Base-by-base conservation (phyloP, 148 eudicot species). In the Fallopia convolvulus region DNA sequence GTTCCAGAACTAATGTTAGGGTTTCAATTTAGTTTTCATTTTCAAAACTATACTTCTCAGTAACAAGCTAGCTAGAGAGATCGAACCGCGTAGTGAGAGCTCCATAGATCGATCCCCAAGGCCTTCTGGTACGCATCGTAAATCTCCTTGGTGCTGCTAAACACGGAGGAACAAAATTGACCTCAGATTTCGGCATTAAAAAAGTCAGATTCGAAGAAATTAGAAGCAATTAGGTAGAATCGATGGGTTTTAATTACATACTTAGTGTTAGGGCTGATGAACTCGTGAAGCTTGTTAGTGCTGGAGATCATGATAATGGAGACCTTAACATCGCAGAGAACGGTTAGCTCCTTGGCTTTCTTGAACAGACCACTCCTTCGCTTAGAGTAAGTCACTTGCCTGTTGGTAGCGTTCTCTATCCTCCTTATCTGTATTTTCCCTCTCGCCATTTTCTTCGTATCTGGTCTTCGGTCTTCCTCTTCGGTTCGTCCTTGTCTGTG, bases 301-400 rank as follows among this genome's bases (percentile, higher is more conserved):
- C 86, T 80, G 44, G 98, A 94, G 26, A 94, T 18, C 98, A 94
- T 90, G 75, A 94, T 82, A 75, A 94, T 83, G 46, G 97, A 94
- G 78, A 94, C 92, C 75, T 84, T 83, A 7, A 97, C 94, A 79
- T 94, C 98, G 58, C 98, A 94, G 14, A 94, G 86, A 71, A 94
- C 98, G 18, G 90, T 86, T 11, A 94, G 90, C 61, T 94, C 98
- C 77, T 80, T 83, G 1, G 98, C 98, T 78, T 93, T 93, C 87
- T 93, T 93, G 84, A 93, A 90, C 32, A 93, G 74, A 5, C 98
- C 98, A 70, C 84, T 90, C 63, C 94, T 84, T 50, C 98, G 77
- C 88, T 93, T 93, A 1, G 97, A 93, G 63, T 91, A 93, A 2
- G 98, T 93, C 26, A 93, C 98, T 50, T 93, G 98, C 78, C 98